Base-by-base conservation (phyloP, 768 basidiomycete genomes). In the Tylopilus intermedius region DNA sequence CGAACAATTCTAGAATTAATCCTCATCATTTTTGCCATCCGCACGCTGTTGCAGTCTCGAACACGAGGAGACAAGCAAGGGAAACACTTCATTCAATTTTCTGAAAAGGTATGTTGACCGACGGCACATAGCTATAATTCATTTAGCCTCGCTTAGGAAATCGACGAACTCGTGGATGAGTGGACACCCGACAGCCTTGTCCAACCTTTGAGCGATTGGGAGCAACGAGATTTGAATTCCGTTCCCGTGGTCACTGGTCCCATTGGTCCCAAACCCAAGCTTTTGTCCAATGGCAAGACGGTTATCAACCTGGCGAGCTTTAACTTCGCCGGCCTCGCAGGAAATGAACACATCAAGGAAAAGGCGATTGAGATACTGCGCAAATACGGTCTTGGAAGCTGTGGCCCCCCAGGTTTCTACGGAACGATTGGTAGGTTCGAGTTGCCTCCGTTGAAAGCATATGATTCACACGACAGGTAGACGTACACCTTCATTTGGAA, bases 321-420 rank as follows among this genome's bases (percentile, higher is more conserved):
- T 73, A 97, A 99, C 68, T 98, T 96, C 67, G 80, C 88, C 7
- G 94, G 94, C 27, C 79, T 97, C 7, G 81, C 90, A 22, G 89
- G 88, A 15, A 92, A 92, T 59, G 93, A 96, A 58, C 73, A 78
- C 45, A 84, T 98, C 70, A 94, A 93, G 65, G 80, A 91, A 49
- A 79, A 81, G 14, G 91, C 94, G 4, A 77, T 95, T 3, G 89
- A 90, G 47, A 90, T 86, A 0, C 73, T 98, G 18, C 76, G 84
- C 45, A 86, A 88, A 66, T 97, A 96, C 58, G 96, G 95, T 24
- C 78, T 97, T 2, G 95, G 94, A 8, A 90, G 88, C 57, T 99
- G 96, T 64, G 95, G 95, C 2, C 96, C 96, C 37, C 86, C 94
- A 27, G 93, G 94, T 10, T 99, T 99, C 74, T 98, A 98, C 67